Conservation (phyloP, 345 rosid species). For the Salix arbutifolia region DNA sequence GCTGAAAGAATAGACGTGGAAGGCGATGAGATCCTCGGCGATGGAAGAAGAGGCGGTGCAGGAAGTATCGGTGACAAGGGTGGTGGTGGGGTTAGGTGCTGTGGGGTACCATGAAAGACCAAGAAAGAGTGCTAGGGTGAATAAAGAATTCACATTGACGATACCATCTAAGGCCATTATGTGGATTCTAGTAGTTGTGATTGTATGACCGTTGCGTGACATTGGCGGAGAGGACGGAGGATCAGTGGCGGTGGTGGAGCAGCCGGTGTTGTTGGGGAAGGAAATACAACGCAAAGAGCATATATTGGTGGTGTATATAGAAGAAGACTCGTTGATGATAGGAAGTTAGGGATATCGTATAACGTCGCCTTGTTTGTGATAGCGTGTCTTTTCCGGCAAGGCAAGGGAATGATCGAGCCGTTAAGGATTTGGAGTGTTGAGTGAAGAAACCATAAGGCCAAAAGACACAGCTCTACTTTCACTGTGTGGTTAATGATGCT, state of each 20-base stretch:
- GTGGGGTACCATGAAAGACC: conserved; percentile 52
- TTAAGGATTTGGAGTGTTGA: background rate
- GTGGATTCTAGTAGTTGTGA: conserved; percentile 33
- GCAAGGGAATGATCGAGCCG: background rate
- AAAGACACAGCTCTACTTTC: no score
- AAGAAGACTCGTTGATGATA: background rate
- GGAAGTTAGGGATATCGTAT: background rate
- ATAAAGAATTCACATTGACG: conserved; percentile 73
- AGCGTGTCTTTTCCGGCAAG: conserved; percentile 18
- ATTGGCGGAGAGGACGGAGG: no score
- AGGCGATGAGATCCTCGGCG: conserved; percentile 49
- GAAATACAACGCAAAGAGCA: background rate
- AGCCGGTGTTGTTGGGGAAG: background rate
- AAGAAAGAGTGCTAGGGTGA: conserved; percentile 77
- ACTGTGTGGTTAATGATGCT: no score
- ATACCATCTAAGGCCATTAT: conserved; percentile 79
- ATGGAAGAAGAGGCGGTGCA: conserved; percentile 36
- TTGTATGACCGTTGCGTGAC: background rate
- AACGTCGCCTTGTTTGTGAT: background rate
- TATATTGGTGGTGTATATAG: background rate
- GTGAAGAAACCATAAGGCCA: background rate
- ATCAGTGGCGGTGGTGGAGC: background rate
- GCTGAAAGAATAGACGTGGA: conserved; percentile 83
- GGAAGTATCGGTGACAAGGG: conserved; percentile 23
- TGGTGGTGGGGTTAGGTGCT: conserved; percentile 23